Evolutionary conservation across 1,139 yeast species (phyloP).

Genomic region (Debaryomyces robertsiae): DNA sequence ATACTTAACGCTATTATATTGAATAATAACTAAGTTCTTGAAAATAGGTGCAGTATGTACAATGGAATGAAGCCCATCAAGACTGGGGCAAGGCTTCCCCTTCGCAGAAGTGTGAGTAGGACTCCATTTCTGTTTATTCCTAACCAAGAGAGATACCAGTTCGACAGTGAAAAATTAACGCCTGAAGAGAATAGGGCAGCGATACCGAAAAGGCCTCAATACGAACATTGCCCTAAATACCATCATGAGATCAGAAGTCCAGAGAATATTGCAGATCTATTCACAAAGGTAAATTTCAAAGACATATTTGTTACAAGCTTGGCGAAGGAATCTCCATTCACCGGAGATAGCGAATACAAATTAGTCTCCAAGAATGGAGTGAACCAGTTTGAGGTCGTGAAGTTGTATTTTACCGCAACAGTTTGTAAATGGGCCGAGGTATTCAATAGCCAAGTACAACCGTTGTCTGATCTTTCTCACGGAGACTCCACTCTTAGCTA

Average conservation of each 20-base stretch:
- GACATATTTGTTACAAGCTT: constrained; percentile 36
- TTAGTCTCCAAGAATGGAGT: constrained; percentile 24
- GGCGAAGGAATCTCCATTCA: constrained; percentile 30
- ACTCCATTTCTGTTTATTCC: constrained; percentile 32
- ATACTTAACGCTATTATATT: no score
- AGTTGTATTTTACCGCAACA: constrained; percentile 33
- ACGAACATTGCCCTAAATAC: constrained; percentile 20
- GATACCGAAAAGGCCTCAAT: constrained; percentile 34
- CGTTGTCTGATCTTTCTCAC: constrained; percentile 20
- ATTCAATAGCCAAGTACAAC: constrained; percentile 26
- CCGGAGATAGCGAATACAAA: constrained; percentile 29
- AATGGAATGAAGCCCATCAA: background rate
- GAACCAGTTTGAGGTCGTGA: constrained; percentile 17
- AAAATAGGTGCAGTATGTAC: no score
- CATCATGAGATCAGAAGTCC: constrained; percentile 40
- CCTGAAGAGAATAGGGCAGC: constrained; percentile 36
- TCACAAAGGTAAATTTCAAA: constrained; percentile 28
- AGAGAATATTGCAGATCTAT: constrained; percentile 36
- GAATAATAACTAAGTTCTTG: no score
- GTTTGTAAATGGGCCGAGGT: constrained; percentile 34
- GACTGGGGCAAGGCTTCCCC: background rate
- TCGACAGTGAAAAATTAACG: constrained; percentile 36
- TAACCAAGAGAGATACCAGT: constrained; percentile 32
- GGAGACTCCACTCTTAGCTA: constrained; percentile 11
- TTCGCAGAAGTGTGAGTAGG: constrained; percentile 5